These are phyloP conservation scores for Chondrus crispus DNA, from an alignment of 23 red algal genomes.

Conservation along the genomic window DNA sequence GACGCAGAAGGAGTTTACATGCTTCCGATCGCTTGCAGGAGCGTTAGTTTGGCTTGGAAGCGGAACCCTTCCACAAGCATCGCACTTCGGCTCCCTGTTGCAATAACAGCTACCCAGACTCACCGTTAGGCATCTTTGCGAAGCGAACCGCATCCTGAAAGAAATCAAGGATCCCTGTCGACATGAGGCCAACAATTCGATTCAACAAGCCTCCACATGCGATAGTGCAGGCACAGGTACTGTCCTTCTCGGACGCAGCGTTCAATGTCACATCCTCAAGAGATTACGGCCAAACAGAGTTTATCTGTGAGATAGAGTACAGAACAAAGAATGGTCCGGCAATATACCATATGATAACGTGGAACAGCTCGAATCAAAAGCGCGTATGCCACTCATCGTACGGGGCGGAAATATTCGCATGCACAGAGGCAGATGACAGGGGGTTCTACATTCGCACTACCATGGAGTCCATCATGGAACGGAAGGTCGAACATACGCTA, in stretches of 20 bases:
- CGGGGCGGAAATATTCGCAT: slow-evolving; percentile 11
- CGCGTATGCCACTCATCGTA: slow-evolving; percentile 1
- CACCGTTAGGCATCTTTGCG: not conserved
- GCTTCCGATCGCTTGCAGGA: not conserved
- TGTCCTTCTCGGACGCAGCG: slow-evolving; percentile 9
- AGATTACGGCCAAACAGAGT: not conserved
- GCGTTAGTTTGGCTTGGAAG: not conserved
- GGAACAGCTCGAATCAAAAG: not conserved
- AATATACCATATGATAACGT: not conserved
- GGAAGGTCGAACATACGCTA: too few species aligned
- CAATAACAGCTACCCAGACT: not conserved
- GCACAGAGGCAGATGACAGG: not conserved
- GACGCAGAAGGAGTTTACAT: not conserved
- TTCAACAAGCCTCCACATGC: not conserved
- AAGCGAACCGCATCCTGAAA: not conserved
- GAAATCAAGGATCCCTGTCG: not conserved
- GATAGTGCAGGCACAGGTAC: not conserved
- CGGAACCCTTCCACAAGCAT: not conserved
- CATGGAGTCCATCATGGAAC: too few species aligned
- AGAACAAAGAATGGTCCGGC: not conserved
- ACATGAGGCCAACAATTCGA: not conserved
- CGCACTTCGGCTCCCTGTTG: not conserved
- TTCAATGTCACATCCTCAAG: not conserved
- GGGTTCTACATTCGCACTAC: slow-evolving; percentile 10
- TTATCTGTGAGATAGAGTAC: not conserved